phyloP scores from a whole-genome alignment of 1,284 basidiomycete species.

The Rhodotorula sp. region DNA sequence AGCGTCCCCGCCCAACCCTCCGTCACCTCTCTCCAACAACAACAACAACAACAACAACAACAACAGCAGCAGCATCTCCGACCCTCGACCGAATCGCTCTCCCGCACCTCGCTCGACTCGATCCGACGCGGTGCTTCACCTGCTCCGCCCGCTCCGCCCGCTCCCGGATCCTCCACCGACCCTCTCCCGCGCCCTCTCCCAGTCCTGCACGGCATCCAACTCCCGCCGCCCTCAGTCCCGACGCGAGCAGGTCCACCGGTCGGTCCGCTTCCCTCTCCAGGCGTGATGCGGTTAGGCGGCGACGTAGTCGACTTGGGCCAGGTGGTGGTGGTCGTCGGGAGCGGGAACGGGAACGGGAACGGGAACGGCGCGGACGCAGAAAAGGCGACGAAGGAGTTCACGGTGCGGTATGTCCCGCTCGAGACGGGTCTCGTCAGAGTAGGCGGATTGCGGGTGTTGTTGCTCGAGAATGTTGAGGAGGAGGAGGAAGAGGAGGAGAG shows the following conservation, averaged over 20 bases:
- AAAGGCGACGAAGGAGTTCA: not conserved
- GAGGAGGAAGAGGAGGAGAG: not conserved
- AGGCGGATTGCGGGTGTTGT: conserved; percentile 8
- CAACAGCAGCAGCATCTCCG: not conserved
- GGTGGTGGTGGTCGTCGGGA: not conserved
- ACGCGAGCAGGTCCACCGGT: not conserved
- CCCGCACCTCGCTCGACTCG: not conserved
- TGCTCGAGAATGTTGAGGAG: not conserved
- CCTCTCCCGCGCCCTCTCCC: not conserved
- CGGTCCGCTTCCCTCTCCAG: not conserved
- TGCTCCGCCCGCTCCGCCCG: not conserved
- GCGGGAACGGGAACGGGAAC: too few relatives aligned
- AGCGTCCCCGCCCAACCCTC: not conserved
- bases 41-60: too few relatives aligned
- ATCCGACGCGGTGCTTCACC: not conserved
- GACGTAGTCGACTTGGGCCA: not conserved
- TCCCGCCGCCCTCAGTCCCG: not conserved
- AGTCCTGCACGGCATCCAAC: not conserved
- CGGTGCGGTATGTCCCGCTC: not conserved
- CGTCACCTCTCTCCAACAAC: conserved; percentile 5
- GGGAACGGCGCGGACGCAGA: not conserved
- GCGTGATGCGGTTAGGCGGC: not conserved
- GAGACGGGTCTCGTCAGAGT: not conserved
- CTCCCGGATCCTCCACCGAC: too few relatives aligned
- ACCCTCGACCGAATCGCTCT: not conserved